Evolutionary conservation across 2,329 filamentous ascomycete species (phyloP).

Genomic region (Lasiodiplodia hormozganensis): DNA sequence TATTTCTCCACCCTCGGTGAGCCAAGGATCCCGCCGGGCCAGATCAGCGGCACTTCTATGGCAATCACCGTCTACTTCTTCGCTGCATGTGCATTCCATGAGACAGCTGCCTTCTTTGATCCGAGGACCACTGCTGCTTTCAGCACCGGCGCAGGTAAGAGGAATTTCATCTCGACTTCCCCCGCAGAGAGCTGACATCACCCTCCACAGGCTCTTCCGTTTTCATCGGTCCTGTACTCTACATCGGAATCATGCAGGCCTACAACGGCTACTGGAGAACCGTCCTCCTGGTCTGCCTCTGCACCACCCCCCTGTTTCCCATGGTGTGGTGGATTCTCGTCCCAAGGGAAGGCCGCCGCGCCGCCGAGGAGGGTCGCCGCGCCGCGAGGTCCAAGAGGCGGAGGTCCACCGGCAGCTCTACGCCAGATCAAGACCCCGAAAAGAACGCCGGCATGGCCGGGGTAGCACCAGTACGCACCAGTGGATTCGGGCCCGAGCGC

Average conservation of each 20-base stretch:
- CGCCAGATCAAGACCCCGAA: background rate
- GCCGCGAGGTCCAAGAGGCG: background rate
- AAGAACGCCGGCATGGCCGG: background rate
- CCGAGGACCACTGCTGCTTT: background rate
- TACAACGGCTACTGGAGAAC: conserved; percentile 1
- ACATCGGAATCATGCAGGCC: conserved; percentile 8
- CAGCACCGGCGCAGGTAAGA: conserved; percentile 9
- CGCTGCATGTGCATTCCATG: background rate
- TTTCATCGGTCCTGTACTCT: background rate
- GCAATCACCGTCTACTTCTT: conserved; percentile 5
- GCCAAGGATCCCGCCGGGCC: conserved; percentile 1
- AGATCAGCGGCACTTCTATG: conserved; percentile 15
- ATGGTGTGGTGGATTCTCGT: background rate
- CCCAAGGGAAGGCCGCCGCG: background rate
- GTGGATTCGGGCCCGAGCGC: conserved; percentile 12
- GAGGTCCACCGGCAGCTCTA: background rate
- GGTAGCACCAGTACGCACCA: background rate
- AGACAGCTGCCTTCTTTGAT: conserved; percentile 1
- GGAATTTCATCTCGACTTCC: background rate
- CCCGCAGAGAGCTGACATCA: background rate
- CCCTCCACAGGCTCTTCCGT: conserved; percentile 1
- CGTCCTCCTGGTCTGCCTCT: conserved; percentile 13
- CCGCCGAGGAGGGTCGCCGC: conserved; percentile 1
- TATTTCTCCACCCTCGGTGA: conserved; percentile 13
- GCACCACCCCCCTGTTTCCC: background rate